Evolutionary conservation across 208 protist species (phyloP), one percentile per base, ranked within the genome.

Genomic region (Porcisia deanei): DNA sequence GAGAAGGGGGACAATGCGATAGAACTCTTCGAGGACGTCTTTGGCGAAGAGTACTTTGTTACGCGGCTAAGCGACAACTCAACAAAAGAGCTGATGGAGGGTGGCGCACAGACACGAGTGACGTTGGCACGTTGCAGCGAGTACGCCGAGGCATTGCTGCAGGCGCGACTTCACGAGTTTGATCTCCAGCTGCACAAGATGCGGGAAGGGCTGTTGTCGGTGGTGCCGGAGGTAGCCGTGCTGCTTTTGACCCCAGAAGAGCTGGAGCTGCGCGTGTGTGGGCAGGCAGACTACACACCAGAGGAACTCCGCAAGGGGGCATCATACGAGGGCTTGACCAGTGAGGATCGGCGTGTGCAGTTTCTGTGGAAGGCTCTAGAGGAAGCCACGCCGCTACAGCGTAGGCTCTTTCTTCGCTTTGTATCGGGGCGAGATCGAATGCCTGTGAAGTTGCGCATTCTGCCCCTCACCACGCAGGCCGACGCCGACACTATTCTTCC

Each of bases 381-480:
- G 67, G 91, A 94, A 25, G 91, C 96, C 22, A 97, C 92, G 2
- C 84, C 94, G 30, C 71, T 77, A 71, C 91, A 97, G 77, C 91
- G 95, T 6, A 85, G 93, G 18, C 83, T 95, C 18, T 98, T 98
- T 76, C 81, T 98, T 66, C 92, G 94, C 41, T 98, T 98, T 79
- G 91, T 97, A 49, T 96, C 92, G 2, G 96, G 94, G 10, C 87
- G 96, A 30, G 92, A 97, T 69, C 86, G 97, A 2, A 71, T 99
- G 59, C 96, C 95, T 5, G 87, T 98, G 41, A 90, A 92, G 80
- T 84, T 97, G 75, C 90, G 89, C 49, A 73, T 97, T 45, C 76
- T 97, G 1, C 90, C 95, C 8, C 77, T 98, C 73, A 80, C 73
- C 47, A 89, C 82, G 12, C 70, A 88, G 58, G 91, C 88, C 6